These are phyloP conservation scores for Diaporthe citriasiana DNA, from an alignment of 2,329 filamentous ascomycete genomes.

Conservation along the genomic window DNA sequence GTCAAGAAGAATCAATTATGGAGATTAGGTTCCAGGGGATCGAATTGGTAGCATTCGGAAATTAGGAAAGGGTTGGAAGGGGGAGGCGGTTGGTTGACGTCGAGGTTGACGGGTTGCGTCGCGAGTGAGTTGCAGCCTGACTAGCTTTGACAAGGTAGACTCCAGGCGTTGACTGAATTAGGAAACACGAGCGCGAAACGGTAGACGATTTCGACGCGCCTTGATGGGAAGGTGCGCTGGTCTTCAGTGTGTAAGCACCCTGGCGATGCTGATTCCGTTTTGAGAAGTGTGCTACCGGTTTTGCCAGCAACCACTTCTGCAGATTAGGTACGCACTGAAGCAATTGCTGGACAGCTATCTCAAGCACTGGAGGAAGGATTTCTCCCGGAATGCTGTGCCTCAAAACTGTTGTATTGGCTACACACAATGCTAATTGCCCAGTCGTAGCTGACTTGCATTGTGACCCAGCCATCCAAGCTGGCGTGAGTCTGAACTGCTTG, in stretches of 20 bases:
- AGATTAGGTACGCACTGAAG: background rate
- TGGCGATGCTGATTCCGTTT: background rate
- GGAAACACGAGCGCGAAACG: background rate
- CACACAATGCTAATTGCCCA: too few relatives aligned
- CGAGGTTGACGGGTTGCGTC: background rate
- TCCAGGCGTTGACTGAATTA: background rate
- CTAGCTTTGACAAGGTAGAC: background rate
- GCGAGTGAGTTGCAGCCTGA: background rate
- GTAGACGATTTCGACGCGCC: background rate
- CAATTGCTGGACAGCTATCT: background rate
- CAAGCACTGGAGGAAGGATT: background rate
- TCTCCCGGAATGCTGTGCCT: background rate
- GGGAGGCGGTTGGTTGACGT: background rate
- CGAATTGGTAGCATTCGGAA: too few relatives aligned
- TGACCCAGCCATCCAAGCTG: background rate
- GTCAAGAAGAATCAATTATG: background rate
- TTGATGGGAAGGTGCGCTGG: constrained; percentile 3
- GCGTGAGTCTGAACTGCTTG: fast-evolving
- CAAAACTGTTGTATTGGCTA: background rate
- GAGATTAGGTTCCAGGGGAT: background rate
- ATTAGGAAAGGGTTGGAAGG: background rate
- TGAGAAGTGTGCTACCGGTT: background rate
- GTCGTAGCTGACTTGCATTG: background rate
- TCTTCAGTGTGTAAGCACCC: background rate
- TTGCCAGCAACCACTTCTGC: background rate